Percentiles rank a stretch among this genome's conserved stretches.
Conservation (phyloP, 805 yeast genomes). For the Wickerhamiella cacticola region DNA sequence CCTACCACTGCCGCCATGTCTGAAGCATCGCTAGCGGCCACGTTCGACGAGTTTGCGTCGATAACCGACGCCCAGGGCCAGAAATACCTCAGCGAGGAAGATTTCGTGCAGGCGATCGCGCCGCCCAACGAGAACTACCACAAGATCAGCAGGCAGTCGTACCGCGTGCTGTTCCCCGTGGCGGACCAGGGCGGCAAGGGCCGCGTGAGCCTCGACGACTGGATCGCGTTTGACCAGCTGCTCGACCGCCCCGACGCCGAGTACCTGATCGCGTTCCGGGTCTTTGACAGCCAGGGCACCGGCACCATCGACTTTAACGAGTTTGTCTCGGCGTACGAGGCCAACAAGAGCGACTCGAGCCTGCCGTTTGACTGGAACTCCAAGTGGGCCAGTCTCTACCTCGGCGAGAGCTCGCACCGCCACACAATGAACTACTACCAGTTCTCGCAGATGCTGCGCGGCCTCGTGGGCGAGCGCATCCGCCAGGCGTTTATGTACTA, state of each 20-base stretch:
- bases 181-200: constrained; percentile 69
- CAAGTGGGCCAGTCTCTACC: constrained; percentile 33
- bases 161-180: constrained; percentile 63
- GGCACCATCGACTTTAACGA: constrained; percentile 32
- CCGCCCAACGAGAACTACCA: constrained; percentile 38
- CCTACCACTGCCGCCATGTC: constrained; percentile 7
- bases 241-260: constrained; percentile 46
- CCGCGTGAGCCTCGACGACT: constrained; percentile 53
- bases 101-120: constrained; percentile 36
- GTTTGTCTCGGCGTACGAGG: constrained; percentile 31
- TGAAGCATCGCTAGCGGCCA: constrained; percentile 11
- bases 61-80: constrained; percentile 23
- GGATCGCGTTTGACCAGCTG: constrained; percentile 54
- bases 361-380: constrained; percentile 36
- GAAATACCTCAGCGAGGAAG: constrained; percentile 31
- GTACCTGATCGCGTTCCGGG: constrained; percentile 38
- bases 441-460: constrained; percentile 36
- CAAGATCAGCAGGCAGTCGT: constrained; percentile 44
- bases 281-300: constrained; percentile 32
- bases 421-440: constrained; percentile 32
- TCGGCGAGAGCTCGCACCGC: constrained; percentile 30
- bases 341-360: constrained; percentile 27
- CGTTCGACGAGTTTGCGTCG: constrained; percentile 21
- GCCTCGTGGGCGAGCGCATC: constrained; percentile 37
- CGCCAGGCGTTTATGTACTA: constrained; percentile 34